Evolutionary conservation across 371 early-diverging fungal genomes (phyloP).

Genomic region (Mortierella sp.): DNA sequence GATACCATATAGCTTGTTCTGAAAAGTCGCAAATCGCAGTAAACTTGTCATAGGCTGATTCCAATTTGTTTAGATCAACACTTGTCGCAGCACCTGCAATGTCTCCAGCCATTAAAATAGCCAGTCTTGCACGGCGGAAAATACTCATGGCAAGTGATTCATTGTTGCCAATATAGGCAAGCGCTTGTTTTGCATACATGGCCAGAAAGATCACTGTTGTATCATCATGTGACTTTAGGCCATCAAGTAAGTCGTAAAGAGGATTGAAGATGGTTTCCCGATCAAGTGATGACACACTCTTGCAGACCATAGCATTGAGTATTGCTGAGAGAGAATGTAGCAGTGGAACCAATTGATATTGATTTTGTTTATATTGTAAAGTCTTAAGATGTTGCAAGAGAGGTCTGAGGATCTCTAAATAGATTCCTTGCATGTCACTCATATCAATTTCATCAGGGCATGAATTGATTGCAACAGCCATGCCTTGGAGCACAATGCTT

Average conservation of each 20-base stretch:
- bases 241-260: neutral
- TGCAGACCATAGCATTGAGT: neutral
- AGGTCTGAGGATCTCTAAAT: no score
- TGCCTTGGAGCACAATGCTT: no score
- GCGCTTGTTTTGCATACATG: neutral
- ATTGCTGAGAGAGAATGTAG: neutral
- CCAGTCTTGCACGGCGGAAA: no score
- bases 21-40: neutral
- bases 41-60: neutral
- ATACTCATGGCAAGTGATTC: neutral
- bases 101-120: no score
- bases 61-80: neutral
- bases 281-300: neutral
- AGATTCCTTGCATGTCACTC: no score
- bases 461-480: no score
- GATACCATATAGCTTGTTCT: neutral
- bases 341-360: no score
- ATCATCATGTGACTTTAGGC: neutral
- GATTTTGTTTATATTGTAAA: no score
- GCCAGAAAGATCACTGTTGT: neutral
- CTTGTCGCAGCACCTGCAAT: neutral
- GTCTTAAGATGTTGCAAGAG: no score
- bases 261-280: neutral
- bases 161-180: neutral
- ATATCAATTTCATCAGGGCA: no score